Base-by-base conservation (phyloP, 2,329 filamentous ascomycete genomes). In the Paecilomyces fulvus region DNA sequence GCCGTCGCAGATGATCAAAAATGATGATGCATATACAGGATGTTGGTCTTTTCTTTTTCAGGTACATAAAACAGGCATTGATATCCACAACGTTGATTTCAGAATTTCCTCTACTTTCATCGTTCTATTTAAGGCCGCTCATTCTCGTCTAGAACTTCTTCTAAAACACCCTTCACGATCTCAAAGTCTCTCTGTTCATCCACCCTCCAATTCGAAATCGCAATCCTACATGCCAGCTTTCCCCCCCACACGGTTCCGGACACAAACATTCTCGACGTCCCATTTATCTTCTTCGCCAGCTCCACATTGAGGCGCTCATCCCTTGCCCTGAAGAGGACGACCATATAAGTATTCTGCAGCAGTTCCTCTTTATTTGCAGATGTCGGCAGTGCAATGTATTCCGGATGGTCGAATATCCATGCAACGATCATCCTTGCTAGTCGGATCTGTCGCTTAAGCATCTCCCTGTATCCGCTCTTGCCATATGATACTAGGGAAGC, bases 131-230 rank as follows among this genome's bases (percentile, higher is more conserved):
- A n/a, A 17, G 3, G 6, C 4, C 4, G n/a, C 37, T 43, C 14
- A n/a, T 43, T 8, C 5, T 43, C 37, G 20, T 31, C n/a, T 7
- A n/a, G 20, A 53, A 85, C 77, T 54, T 71, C 66, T 23, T 76
- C 74, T 63, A 95, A 70, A 2, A 92, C 84, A 4, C 78, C 74
- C 59, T 76, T 80, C 14, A 95, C 81, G n/a, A 90, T 69, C 20
- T 72, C 74, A 58, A 86, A 74, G 67, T 95, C 91, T 58, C 80
- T 79, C 51, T 84, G 78, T 0, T 85, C 79, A 65, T 92, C 80
- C 1, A 89, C 86, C 70, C 83, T 83, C 90, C 91, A 96, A 66
- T 89, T 96, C 43, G 88, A 87, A 48, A 96, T 84, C 0, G 92
- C 92, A 63, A 96, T 83, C n/a, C 92, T 80, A 59, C 86, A 87